Percentiles rank a stretch among this genome's conserved stretches.
Evolutionary conservation across 1,284 basidiomycete species (phyloP).

Genomic region (Ustilago vetiveriae): DNA sequence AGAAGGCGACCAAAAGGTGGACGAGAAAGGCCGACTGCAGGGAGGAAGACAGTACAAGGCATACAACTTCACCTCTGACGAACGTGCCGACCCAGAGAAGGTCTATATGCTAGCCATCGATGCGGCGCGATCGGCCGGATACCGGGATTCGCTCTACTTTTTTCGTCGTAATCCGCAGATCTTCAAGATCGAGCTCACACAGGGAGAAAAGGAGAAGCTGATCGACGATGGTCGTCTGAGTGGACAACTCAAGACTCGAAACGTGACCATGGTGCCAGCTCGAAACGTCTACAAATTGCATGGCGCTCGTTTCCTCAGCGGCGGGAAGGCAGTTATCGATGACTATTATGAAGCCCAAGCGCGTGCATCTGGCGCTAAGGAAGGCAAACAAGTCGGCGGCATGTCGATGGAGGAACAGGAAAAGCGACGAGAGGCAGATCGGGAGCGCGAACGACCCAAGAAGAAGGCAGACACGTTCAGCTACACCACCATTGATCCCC

Average conservation of each 20-base stretch:
- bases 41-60: slow-evolving; percentile 90
- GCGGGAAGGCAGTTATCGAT: slow-evolving; percentile 88
- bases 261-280: slow-evolving; percentile 91
- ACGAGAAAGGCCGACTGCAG: slow-evolving; percentile 81
- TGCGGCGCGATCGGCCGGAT: slow-evolving; percentile 92
- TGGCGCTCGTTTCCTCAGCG: slow-evolving; percentile 86
- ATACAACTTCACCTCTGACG: slow-evolving; percentile 82
- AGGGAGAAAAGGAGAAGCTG: slow-evolving; percentile 84
- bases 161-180: slow-evolving; percentile 89
- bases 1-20: slow-evolving; percentile 91
- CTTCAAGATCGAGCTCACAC: slow-evolving; percentile 76
- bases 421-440: slow-evolving; percentile 51
- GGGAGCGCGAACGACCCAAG: slow-evolving; percentile 52
- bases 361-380: slow-evolving; percentile 69
- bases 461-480: slow-evolving; percentile 54
- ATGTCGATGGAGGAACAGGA: slow-evolving; percentile 53
- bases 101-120: slow-evolving; percentile 96
- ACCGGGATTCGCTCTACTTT: slow-evolving; percentile 95
- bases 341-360: slow-evolving; percentile 92
- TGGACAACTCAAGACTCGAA: slow-evolving; percentile 85
- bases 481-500: slow-evolving; percentile 55
- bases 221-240: slow-evolving; percentile 87
- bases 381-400: slow-evolving; percentile 62
- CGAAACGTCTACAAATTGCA: slow-evolving; percentile 93
- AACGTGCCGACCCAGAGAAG: slow-evolving; percentile 79